Evolutionary conservation across 371 early-diverging fungal genomes (phyloP).

Genomic region (Mucor irregularis): DNA sequence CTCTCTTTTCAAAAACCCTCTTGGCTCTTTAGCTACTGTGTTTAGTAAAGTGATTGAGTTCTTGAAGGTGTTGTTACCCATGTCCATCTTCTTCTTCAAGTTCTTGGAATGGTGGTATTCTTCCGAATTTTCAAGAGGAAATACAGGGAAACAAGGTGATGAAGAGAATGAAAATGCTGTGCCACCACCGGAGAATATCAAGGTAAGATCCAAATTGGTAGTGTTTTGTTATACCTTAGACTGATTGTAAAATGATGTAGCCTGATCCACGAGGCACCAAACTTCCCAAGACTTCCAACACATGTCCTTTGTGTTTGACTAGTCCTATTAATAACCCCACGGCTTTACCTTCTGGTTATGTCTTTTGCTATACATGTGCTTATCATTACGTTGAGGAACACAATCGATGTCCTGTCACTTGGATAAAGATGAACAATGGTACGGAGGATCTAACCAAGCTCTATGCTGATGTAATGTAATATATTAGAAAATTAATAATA

Average conservation of each 20-base stretch:
- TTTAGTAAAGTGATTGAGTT: conserved; percentile 66
- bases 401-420: conserved; percentile 74
- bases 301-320: conserved; percentile 79
- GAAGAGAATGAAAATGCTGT: conserved; percentile 31
- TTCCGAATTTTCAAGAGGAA: conserved; percentile 63
- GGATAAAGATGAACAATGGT: conserved; percentile 41
- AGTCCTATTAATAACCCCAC: conserved; percentile 81
- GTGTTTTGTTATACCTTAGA: background rate
- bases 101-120: conserved; percentile 96
- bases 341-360: conserved; percentile 79
- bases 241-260: conserved; percentile 22
- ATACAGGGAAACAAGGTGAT: conserved; percentile 25
- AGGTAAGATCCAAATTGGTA: conserved; percentile 29
- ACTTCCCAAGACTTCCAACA: conserved; percentile 68
- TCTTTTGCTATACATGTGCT: conserved; percentile 84
- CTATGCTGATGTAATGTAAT: conserved; percentile 52
- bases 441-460: conserved; percentile 58
- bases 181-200: conserved; percentile 67
- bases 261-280: conserved; percentile 79
- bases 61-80: conserved; percentile 77
- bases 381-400: conserved; percentile 67
- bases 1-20: conserved; percentile 24
- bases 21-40: conserved; percentile 23
- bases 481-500: background rate
- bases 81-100: conserved; percentile 89